These are phyloP conservation scores for Hymenoscyphus albidus DNA, from an alignment of 2,329 filamentous ascomycete genomes.

Conservation along the genomic window DNA sequence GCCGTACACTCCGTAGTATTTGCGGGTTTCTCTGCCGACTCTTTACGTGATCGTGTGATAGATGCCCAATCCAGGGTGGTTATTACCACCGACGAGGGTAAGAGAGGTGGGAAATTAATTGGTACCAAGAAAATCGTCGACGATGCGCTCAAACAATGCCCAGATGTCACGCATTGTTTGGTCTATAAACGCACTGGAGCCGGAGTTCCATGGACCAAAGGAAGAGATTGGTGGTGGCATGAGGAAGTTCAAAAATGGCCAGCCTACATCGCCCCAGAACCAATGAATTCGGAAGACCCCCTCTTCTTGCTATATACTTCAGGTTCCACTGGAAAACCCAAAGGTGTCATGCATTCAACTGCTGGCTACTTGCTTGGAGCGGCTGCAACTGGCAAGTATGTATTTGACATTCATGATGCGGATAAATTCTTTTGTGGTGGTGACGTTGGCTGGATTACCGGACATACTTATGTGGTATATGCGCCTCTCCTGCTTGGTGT, in stretches of 20 bases:
- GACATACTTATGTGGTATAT: slow-evolving; percentile 97
- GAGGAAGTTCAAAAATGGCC: slow-evolving; percentile 98
- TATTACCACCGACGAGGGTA: slow-evolving; percentile 96
- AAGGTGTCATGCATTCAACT: slow-evolving; percentile 98
- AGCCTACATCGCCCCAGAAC: slow-evolving; percentile 81
- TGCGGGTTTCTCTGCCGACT: slow-evolving; percentile 95
- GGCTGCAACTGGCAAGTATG: slow-evolving; percentile 93
- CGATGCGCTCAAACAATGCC: slow-evolving; percentile 93
- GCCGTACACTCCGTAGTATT: slow-evolving; percentile 97
- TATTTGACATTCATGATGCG: slow-evolving; percentile 93
- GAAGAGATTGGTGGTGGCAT: slow-evolving; percentile 96
- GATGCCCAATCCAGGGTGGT: slow-evolving; percentile 89
- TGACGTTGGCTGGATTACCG: slow-evolving; percentile 98
- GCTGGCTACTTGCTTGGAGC: slow-evolving; percentile 92
- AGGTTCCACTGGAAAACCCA: slow-evolving; percentile 96
- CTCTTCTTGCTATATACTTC: slow-evolving; percentile 98
- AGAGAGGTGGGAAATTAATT: slow-evolving; percentile 95
- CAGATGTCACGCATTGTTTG: slow-evolving; percentile 76
- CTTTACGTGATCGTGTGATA: slow-evolving; percentile 87
- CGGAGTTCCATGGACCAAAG: slow-evolving; percentile 84
- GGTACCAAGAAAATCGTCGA: slow-evolving; percentile 99
- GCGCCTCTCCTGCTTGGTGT: slow-evolving; percentile 90
- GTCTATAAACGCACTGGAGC: slow-evolving; percentile 95
- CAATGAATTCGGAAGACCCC: slow-evolving; percentile 90
- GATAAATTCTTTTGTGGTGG: slow-evolving; percentile 97